phyloP scores from a whole-genome alignment of 805 yeast genomes.

The Wickerhamomyces ciferrii region DNA sequence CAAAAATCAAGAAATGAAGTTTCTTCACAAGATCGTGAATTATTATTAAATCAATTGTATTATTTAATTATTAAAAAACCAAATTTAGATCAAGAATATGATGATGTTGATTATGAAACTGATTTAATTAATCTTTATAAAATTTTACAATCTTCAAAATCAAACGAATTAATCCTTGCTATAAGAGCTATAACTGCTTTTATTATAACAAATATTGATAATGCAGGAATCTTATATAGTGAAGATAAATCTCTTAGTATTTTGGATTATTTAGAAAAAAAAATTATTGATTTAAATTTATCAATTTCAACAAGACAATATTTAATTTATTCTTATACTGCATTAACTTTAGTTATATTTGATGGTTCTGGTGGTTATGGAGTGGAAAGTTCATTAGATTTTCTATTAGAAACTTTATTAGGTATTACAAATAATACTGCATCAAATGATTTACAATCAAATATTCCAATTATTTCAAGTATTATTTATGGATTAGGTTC shows the following conservation, averaged over 20 bases:
- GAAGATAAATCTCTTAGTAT: conserved; percentile 13
- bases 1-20: conserved; percentile 15
- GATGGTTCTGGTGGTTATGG: conserved; percentile 23
- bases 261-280: conserved; percentile 13
- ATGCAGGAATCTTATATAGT: conserved; percentile 12
- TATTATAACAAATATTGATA: conserved; percentile 18
- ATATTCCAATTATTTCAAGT: conserved; percentile 9
- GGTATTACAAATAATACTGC: conserved; percentile 8
- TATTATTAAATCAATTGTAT: conserved; percentile 20
- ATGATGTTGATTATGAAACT: conserved; percentile 10
- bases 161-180: conserved; percentile 9
- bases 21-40: conserved; percentile 17
- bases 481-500: conserved; percentile 20
- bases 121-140: conserved; percentile 14
- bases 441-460: conserved; percentile 6
- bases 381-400: conserved; percentile 15
- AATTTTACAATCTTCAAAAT: conserved; percentile 12
- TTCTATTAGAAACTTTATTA: conserved; percentile 12
- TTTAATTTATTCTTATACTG: conserved; percentile 18
- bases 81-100: conserved; percentile 8
- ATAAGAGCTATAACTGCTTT: conserved; percentile 16
- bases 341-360: conserved; percentile 14
- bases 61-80: conserved; percentile 15
- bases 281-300: conserved; percentile 10
- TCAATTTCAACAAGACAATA: conserved; percentile 11